These are phyloP conservation scores for Rhodotorula taiwanensis DNA, from an alignment of 768 basidiomycete species.

Conservation along the genomic window DNA sequence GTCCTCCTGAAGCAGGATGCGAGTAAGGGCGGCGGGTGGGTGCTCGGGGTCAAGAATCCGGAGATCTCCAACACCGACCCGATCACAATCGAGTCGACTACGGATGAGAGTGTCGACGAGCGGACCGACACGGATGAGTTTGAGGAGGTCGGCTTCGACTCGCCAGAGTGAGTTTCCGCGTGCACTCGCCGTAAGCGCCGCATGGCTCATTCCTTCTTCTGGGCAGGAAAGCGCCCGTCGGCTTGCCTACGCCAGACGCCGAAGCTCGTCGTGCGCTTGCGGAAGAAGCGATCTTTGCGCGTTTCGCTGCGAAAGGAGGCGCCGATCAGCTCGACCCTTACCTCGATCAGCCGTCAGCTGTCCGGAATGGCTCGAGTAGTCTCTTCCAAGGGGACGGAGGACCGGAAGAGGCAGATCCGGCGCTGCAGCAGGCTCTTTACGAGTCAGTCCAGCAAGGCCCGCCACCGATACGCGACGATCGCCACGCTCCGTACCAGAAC, in stretches of 20 bases:
- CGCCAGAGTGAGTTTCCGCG: constrained; percentile 3
- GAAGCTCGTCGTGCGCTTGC: constrained; percentile 25
- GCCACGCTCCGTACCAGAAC: too few species aligned
- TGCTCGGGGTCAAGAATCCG: constrained; percentile 69
- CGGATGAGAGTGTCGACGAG: constrained; percentile 43
- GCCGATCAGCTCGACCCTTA: constrained; percentile 15
- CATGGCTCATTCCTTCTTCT: neutral
- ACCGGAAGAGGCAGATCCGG: constrained; percentile 53
- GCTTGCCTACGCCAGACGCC: constrained; percentile 18
- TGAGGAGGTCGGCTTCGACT: constrained; percentile 27
- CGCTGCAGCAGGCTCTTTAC: constrained; percentile 58
- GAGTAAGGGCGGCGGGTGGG: constrained; percentile 76
- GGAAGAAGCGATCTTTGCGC: constrained; percentile 25
- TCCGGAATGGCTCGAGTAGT: neutral
- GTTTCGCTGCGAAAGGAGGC: neutral
- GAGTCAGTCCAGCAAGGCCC: constrained; percentile 48
- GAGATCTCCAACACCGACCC: constrained; percentile 54
- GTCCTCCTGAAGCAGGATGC: constrained; percentile 88
- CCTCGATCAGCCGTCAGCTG: constrained; percentile 22
- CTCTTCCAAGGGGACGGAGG: constrained; percentile 12
- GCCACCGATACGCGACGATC: too few species aligned
- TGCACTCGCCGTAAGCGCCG: neutral
- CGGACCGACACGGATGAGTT: constrained; percentile 50
- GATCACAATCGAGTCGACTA: constrained; percentile 64
- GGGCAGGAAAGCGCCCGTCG: neutral